Conservation (phyloP, 2,329 filamentous ascomycete species). For the Mariannaea sp. region DNA sequence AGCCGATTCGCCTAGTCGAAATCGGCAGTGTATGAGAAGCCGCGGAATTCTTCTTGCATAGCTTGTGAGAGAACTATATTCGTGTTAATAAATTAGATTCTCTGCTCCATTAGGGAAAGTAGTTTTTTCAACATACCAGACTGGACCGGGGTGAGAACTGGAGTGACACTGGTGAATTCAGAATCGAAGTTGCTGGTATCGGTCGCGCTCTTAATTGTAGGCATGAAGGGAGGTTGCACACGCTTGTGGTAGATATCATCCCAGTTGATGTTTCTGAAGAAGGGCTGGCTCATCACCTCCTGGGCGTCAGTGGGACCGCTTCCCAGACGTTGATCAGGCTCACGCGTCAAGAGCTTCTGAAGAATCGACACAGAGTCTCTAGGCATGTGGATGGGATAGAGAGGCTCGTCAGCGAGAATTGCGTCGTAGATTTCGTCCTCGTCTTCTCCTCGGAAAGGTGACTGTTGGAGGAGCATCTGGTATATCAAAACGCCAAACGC, state of each 20-base stretch:
- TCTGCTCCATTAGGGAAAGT: neutral
- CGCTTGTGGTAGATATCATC: conserved; percentile 98
- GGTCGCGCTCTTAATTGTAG: conserved; percentile 85
- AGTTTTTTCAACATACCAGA: conserved; percentile 72
- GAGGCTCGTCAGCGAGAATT: conserved; percentile 93
- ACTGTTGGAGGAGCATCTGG: conserved; percentile 99
- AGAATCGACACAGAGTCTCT: conserved; percentile 96
- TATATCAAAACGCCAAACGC: conserved; percentile 98
- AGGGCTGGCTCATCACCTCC: conserved; percentile 98
- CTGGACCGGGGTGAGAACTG: conserved; percentile 94
- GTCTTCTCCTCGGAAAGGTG: conserved; percentile 96
- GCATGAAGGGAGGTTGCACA: conserved; percentile 85
- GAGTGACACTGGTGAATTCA: conserved; percentile 97
- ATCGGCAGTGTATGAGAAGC: conserved; percentile 96
- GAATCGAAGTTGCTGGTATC: conserved; percentile 99
- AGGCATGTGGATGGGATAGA: conserved; percentile 99
- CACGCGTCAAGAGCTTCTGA: conserved; percentile 93
- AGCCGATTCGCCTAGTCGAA: conserved; percentile 63
- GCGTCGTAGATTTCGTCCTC: conserved; percentile 99
- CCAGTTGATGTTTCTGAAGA: conserved; percentile 98
- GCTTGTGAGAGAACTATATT: conserved; percentile 86
- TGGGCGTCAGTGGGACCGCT: conserved; percentile 96
- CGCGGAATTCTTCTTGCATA: conserved; percentile 99
- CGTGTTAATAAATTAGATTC: conserved; percentile 33
- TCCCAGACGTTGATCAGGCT: conserved; percentile 90